These are phyloP conservation scores for Gynandropsis gynandra DNA, from an alignment of 345 rosid species.

Conservation along the genomic window DNA sequence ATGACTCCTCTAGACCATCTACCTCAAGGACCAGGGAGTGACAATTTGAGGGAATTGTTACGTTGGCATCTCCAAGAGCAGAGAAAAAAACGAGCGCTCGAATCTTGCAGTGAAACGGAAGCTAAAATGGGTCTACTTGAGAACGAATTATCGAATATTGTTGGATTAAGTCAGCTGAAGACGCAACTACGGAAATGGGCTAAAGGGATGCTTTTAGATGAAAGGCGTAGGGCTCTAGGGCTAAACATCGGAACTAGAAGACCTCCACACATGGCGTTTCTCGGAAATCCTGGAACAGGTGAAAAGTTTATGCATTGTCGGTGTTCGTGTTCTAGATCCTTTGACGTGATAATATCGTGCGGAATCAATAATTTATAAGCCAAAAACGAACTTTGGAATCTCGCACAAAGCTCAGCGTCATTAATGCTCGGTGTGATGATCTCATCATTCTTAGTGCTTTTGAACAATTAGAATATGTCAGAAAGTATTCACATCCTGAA, in stretches of 20 bases:
- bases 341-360: too few relatives aligned
- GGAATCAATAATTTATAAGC: too few relatives aligned
- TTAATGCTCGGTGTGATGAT: too few relatives aligned
- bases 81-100: conserved; percentile 68
- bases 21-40: conserved; percentile 72
- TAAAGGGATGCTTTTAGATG: conserved; percentile 97
- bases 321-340: not conserved
- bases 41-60: conserved; percentile 51
- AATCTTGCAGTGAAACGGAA: conserved; percentile 67
- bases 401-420: too few relatives aligned
- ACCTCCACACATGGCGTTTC: conserved; percentile 98
- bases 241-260: conserved; percentile 73
- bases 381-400: too few relatives aligned
- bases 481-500: too few relatives aligned
- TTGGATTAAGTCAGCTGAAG: conserved; percentile 82
- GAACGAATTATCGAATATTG: conserved; percentile 54
- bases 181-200: conserved; percentile 91
- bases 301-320: not conserved
- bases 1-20: conserved; percentile 89
- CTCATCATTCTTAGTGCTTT: too few relatives aligned
- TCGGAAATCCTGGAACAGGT: conserved; percentile 99
- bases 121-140: conserved; percentile 93
- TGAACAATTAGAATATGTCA: too few relatives aligned
- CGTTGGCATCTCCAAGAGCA: conserved; percentile 65
- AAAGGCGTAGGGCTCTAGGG: conserved; percentile 85